phyloP scores from a whole-genome alignment of 208 protist species.

The Leishmania mexicana region DNA sequence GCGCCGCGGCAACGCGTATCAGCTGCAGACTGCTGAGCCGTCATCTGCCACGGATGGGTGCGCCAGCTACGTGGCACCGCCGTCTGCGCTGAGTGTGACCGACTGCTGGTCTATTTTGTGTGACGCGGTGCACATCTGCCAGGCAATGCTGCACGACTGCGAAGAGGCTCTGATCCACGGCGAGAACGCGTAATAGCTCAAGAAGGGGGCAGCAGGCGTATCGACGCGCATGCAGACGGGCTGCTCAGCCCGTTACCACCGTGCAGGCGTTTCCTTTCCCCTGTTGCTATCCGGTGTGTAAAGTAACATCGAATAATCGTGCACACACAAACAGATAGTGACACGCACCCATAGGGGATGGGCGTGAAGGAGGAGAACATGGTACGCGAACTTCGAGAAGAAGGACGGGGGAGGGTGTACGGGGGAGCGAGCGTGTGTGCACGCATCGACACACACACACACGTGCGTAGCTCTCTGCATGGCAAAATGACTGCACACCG shows the following conservation, averaged over 20 bases:
- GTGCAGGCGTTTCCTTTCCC: not conserved
- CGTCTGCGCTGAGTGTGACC: constrained; percentile 17
- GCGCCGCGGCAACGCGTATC: constrained; percentile 58
- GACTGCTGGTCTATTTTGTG: constrained; percentile 50
- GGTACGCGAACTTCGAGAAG: not conserved
- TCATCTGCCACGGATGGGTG: constrained; percentile 10
- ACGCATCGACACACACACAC: not conserved
- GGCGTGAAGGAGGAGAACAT: not conserved
- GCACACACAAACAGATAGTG: not conserved
- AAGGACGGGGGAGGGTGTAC: not conserved
- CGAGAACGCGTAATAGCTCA: not conserved
- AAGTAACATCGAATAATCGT: not conserved
- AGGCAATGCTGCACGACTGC: constrained; percentile 76
- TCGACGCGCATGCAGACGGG: not conserved
- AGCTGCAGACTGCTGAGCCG: constrained; percentile 21
- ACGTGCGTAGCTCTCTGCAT: not conserved
- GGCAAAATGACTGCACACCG: not conserved
- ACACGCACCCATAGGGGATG: no score
- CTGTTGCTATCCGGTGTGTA: not conserved
- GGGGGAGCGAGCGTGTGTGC: not conserved
- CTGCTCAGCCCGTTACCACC: not conserved
- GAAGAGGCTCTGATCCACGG: constrained; percentile 36
- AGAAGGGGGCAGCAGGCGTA: no score
- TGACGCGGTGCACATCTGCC: constrained; percentile 56
- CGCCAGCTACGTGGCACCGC: constrained; percentile 14